Evolutionary conservation across 1,284 basidiomycete genomes (phyloP), one percentile per base, ranked within the genome.

Genomic region (Xanthoconium separans): DNA sequence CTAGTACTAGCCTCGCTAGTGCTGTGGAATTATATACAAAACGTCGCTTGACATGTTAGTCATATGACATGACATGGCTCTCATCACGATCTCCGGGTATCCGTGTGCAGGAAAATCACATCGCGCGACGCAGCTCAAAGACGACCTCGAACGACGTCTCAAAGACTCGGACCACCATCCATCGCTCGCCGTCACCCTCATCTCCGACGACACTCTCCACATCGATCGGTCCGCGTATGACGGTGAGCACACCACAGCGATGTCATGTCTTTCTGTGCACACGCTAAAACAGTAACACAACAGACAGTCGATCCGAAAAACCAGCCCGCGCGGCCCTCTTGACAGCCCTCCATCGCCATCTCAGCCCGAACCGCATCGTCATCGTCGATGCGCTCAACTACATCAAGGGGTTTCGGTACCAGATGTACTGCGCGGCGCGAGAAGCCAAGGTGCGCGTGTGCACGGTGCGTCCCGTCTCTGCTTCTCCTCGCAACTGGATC

Each of bases 331-430:
- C 84, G 1, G 81, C 90, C 4, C 80, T 97, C n/a, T 93, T 97
- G 68, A 87, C 94, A 0, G 85, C 90, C 0, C 80, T 95, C 45
- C 92, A 89, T 60, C 81, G 96, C 16, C 78, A 83, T 29, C 78
- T 98, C 59, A 80, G 79, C 22, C 72, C 75, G 33, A 85, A 90
- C 61, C 89, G 84, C 0, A 84, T 98, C 62, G 81, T 96, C 48
- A 91, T 99, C 59, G 82, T 95, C 53, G 96, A 99, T 63, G 85
- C 88, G 8, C 83, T 92, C 60, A 96, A 98, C 67, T 98, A 99
- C 72, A 98, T 98, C 80, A 98, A 99, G 70, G 89, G 93, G 8
- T 98, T 95, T 67, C 84, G 96, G 37, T 99, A 99, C 71, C 96
- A 99, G 73, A 88, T 98, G 74, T 98, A 98, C 73, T 98, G 95